Conservation (phyloP, 2,329 filamentous ascomycete species). For the Aspergillus fructus region DNA sequence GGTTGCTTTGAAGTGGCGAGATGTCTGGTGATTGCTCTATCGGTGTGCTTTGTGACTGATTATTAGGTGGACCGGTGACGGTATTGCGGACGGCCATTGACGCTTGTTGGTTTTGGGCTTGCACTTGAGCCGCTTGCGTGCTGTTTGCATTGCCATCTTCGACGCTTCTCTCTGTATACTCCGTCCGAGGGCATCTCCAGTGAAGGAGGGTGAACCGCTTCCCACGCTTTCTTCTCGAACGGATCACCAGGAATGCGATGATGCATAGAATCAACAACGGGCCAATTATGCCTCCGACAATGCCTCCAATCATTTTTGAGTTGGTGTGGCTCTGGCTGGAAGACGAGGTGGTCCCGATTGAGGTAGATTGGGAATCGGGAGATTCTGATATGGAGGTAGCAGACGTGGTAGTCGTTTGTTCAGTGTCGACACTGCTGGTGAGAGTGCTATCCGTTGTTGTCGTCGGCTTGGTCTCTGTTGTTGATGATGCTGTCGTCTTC, state of each 20-base stretch:
- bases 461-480: background rate
- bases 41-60: background rate
- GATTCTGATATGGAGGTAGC: background rate
- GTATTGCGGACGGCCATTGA: background rate
- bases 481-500: background rate
- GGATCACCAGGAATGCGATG: slow-evolving; percentile 7
- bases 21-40: background rate
- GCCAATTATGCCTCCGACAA: slow-evolving; percentile 3
- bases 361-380: background rate
- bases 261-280: slow-evolving; percentile 4
- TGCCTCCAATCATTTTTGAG: slow-evolving; percentile 3
- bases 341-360: background rate
- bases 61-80: background rate
- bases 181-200: slow-evolving; percentile 1
- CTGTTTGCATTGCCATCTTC: background rate
- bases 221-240: slow-evolving; percentile 1
- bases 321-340: background rate
- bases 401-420: background rate
- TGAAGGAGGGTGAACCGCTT: slow-evolving; percentile 12
- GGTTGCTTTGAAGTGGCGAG: background rate
- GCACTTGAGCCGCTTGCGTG: background rate
- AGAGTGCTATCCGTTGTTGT: background rate
- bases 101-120: background rate
- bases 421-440: background rate
- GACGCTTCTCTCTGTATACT: background rate